These are phyloP conservation scores for Cicer judaicum DNA, from an alignment of 306 rosid species.

Conservation along the genomic window DNA sequence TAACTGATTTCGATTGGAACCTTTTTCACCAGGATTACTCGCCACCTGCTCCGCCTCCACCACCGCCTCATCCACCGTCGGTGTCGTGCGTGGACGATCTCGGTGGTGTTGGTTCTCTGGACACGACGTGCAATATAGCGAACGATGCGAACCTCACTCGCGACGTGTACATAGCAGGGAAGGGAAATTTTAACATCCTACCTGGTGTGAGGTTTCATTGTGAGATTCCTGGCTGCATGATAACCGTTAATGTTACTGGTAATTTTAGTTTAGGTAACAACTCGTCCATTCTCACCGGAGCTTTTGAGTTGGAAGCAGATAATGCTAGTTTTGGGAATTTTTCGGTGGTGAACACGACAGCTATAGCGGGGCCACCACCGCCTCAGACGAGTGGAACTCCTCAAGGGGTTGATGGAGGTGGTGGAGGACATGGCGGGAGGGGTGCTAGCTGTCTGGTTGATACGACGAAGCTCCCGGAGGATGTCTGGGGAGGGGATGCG, in stretches of 20 bases:
- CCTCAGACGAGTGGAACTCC: constrained; percentile 98
- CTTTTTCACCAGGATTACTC: constrained; percentile 92
- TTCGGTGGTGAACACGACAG: constrained; percentile 81
- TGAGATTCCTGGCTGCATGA: constrained; percentile 69
- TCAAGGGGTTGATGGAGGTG: constrained; percentile 79
- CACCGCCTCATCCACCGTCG: constrained; percentile 96
- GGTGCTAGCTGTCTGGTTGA: constrained; percentile 91
- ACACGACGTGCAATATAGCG: constrained; percentile 84
- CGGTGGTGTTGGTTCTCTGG: constrained; percentile 85
- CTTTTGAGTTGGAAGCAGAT: constrained; percentile 69
- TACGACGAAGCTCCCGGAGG: constrained; percentile 85
- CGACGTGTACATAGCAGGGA: constrained; percentile 94
- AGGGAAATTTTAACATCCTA: constrained; percentile 89
- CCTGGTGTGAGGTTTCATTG: constrained; percentile 90
- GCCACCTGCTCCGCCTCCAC: constrained; percentile 98
- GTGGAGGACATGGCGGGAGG: constrained; percentile 98
- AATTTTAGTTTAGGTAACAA: constrained; percentile 78
- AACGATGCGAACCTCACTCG: constrained; percentile 82
- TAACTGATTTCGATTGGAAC: constrained; percentile 64
- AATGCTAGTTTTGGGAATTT: constrained; percentile 74
- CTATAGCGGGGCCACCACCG: constrained; percentile 86
- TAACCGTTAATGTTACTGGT: constrained; percentile 86
- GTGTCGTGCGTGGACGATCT: constrained; percentile 89
- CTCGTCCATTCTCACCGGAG: constrained; percentile 82
- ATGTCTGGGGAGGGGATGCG: constrained; percentile 98